phyloP scores from a whole-genome alignment of 148 eudicot genomes.

The Amaranthus palmeri region DNA sequence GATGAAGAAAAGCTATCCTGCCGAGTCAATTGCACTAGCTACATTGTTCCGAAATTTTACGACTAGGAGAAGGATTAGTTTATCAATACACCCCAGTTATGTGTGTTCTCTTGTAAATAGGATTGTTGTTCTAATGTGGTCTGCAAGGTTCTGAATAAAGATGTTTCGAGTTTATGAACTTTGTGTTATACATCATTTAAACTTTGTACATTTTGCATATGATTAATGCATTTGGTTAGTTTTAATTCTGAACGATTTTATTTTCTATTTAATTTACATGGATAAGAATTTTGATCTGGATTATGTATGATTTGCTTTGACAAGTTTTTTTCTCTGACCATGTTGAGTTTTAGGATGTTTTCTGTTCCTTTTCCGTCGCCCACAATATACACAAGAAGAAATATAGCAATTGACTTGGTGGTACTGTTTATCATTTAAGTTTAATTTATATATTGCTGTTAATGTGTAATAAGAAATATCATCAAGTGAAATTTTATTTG shows the following conservation, averaged over 20 bases:
- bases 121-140: slow-evolving; percentile 19
- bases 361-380: not conserved
- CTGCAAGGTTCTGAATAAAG: slow-evolving; percentile 18
- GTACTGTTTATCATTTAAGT: not conserved
- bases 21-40: slow-evolving; percentile 5
- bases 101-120: slow-evolving; percentile 27
- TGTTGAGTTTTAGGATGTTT: not conserved
- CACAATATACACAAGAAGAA: too few species aligned
- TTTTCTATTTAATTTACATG: not conserved
- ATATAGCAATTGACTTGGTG: not conserved
- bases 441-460: not conserved
- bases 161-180: slow-evolving; percentile 14
- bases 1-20: slow-evolving; percentile 29
- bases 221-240: not conserved
- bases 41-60: not conserved
- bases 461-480: not conserved
- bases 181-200: not conserved
- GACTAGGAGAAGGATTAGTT: slow-evolving; percentile 11
- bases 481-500: too few species aligned
- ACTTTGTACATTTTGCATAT: not conserved
- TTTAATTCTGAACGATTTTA: not conserved
- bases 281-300: not conserved
- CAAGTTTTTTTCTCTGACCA: not conserved
- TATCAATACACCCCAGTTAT: slow-evolving; percentile 3
- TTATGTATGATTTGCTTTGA: not conserved